A percentile compares a stretch with the other conserved stretches of the same genome.
phyloP scores from a whole-genome alignment of 345 rosid species.

The Ceriops zippeliana region DNA sequence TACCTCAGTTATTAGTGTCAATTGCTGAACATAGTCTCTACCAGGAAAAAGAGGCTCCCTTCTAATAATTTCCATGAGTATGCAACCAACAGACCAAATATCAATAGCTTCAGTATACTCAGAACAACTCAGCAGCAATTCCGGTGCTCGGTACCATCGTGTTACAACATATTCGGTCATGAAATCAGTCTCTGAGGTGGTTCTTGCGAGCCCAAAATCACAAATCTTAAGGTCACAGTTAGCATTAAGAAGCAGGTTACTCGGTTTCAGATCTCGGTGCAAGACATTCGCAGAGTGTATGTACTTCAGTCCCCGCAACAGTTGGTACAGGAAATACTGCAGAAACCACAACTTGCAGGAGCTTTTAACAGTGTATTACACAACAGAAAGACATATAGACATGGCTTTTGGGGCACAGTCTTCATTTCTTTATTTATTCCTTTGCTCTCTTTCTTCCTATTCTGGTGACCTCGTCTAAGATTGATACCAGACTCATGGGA shows the following conservation, averaged over 20 bases:
- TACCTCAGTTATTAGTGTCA: constrained; percentile 80
- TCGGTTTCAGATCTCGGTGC: constrained; percentile 85
- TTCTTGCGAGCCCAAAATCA: constrained; percentile 88
- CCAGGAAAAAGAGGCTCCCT: constrained; percentile 83
- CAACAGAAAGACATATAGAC: too few relatives aligned
- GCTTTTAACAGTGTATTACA: too few relatives aligned
- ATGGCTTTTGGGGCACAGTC: too few relatives aligned
- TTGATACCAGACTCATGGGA: too few relatives aligned
- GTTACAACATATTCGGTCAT: constrained; percentile 89
- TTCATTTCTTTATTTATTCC: too few relatives aligned
- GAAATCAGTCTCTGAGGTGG: constrained; percentile 78
- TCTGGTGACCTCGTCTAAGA: too few relatives aligned
- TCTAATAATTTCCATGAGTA: constrained; percentile 67
- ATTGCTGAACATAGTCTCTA: constrained; percentile 85
- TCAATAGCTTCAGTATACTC: constrained; percentile 82
- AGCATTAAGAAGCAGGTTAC: constrained; percentile 70
- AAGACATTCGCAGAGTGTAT: constrained; percentile 79
- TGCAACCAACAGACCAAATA: constrained; percentile 96
- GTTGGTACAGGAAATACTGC: constrained; percentile 83
- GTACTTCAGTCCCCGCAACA: constrained; percentile 76
- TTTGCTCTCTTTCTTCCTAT: too few relatives aligned
- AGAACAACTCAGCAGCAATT: constrained; percentile 66
- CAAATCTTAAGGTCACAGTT: constrained; percentile 73
- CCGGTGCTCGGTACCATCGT: constrained; percentile 79
- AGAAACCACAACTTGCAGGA: constrained; percentile 8